phyloP scores from a whole-genome alignment of 306 rosid genomes.

The Neltuma alba region DNA sequence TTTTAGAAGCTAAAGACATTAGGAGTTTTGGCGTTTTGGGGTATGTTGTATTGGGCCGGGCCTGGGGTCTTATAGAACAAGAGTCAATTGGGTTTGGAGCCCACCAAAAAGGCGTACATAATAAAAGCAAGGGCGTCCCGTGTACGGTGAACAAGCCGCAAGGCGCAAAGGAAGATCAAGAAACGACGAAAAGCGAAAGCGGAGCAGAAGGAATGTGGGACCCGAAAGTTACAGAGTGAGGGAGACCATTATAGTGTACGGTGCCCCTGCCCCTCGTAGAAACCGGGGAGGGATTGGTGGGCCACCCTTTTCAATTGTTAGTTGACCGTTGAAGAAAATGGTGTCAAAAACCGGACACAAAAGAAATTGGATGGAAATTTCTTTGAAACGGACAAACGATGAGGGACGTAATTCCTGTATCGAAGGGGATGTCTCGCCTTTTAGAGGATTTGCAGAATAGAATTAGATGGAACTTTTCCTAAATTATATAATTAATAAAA shows the following conservation, averaged over 20 bases:
- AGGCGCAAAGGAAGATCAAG: not conserved
- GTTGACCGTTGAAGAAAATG: conserved; percentile 1
- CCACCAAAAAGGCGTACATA: not conserved
- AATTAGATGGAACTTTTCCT: not conserved
- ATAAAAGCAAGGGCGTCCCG: not conserved
- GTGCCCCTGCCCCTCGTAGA: not conserved
- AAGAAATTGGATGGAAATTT: conserved; percentile 40
- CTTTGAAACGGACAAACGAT: conserved; percentile 7
- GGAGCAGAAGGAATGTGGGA: not conserved
- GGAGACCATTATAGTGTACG: conserved; percentile 2
- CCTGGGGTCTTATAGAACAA: not conserved
- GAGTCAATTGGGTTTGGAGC: not conserved
- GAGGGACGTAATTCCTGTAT: not conserved
- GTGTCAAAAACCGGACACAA: not conserved
- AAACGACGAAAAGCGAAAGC: conserved; percentile 10
- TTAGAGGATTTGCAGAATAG: not conserved
- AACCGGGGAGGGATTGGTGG: not conserved
- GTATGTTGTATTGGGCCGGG: not conserved
- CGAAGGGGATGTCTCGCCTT: not conserved
- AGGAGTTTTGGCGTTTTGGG: not conserved
- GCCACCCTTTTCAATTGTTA: not conserved
- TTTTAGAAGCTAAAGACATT: not conserved
- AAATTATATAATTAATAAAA: too few species aligned
- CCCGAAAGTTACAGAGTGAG: not conserved
- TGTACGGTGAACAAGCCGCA: not conserved